Conservation (phyloP, 345 rosid species). For the Alliaria petiolata region DNA sequence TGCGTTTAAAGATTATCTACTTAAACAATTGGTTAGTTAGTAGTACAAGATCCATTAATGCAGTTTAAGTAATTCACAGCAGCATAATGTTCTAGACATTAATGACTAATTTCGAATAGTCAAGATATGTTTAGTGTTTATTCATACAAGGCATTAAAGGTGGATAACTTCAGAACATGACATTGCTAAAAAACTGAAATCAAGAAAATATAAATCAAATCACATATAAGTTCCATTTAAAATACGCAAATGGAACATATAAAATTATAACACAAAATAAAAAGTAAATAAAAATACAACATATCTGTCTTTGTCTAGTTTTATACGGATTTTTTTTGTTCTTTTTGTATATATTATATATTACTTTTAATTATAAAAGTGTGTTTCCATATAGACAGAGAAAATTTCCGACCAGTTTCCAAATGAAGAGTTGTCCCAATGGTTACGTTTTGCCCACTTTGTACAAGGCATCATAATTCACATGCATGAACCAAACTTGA, state of each 20-base stretch:
- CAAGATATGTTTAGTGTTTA: background rate
- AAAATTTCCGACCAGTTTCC: background rate
- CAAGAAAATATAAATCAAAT: too few relatives aligned
- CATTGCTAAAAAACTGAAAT: too few relatives aligned
- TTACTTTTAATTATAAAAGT: background rate
- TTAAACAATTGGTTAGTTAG: background rate
- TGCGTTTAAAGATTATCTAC: background rate
- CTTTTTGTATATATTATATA: too few relatives aligned
- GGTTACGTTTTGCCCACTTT: background rate
- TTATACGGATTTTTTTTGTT: background rate
- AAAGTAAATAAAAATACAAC: background rate
- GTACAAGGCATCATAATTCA: background rate
- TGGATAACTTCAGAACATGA: too few relatives aligned
- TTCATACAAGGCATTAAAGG: background rate
- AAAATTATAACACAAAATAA: too few relatives aligned
- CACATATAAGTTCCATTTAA: too few relatives aligned
- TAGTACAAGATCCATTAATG: background rate
- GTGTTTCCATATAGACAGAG: background rate
- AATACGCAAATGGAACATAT: too few relatives aligned
- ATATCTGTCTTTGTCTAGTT: background rate
- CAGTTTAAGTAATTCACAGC: background rate
- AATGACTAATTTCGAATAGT: background rate
- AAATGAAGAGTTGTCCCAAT: background rate
- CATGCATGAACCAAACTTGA: slow-evolving; percentile 14
- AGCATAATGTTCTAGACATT: background rate